Evolutionary conservation across 2,329 filamentous ascomycete genomes (phyloP).

Genomic region (Penicillium paneum): DNA sequence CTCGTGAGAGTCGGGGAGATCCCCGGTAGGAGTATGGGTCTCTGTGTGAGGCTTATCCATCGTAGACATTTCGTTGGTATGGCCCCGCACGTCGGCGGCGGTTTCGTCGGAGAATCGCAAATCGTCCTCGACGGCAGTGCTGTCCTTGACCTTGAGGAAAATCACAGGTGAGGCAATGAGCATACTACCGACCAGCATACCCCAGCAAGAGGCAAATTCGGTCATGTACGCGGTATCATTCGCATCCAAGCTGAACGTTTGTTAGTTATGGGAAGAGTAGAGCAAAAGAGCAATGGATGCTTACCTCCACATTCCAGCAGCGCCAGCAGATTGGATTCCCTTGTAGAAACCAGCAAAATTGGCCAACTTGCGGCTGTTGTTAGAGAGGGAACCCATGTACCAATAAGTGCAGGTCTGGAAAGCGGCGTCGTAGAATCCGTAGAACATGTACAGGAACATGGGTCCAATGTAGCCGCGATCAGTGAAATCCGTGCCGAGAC

Average conservation of each 20-base stretch:
- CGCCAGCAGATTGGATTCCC: conserved; percentile 82
- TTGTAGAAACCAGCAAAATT: conserved; percentile 92
- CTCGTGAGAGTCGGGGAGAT: conserved; percentile 6
- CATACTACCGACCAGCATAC: conserved; percentile 68
- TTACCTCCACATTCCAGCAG: conserved; percentile 56
- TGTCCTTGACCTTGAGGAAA: conserved; percentile 73
- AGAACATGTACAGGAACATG: conserved; percentile 88
- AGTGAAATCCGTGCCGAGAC: conserved; percentile 59
- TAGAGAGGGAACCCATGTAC: conserved; percentile 92
- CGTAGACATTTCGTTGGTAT: conserved; percentile 17
- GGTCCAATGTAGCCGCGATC: conserved; percentile 67
- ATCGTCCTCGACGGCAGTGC: conserved; percentile 76
- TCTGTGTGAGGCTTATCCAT: conserved; percentile 19
- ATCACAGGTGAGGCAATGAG: conserved; percentile 77
- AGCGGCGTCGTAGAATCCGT: conserved; percentile 81
- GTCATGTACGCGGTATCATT: conserved; percentile 62
- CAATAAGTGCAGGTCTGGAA: conserved; percentile 93
- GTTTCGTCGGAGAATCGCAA: conserved; percentile 83
- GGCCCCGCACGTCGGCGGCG: conserved; percentile 60
- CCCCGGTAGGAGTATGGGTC: background rate
- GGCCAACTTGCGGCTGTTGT: conserved; percentile 86
- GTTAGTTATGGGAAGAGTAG: conserved; percentile 6
- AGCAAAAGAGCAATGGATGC: conserved; percentile 10
- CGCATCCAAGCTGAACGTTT: conserved; percentile 61
- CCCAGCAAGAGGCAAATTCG: conserved; percentile 75